Evolutionary conservation across 2,329 filamentous ascomycete species (phyloP), one percentile per base, ranked within the genome.

Genomic region (Fusarium sp.): DNA sequence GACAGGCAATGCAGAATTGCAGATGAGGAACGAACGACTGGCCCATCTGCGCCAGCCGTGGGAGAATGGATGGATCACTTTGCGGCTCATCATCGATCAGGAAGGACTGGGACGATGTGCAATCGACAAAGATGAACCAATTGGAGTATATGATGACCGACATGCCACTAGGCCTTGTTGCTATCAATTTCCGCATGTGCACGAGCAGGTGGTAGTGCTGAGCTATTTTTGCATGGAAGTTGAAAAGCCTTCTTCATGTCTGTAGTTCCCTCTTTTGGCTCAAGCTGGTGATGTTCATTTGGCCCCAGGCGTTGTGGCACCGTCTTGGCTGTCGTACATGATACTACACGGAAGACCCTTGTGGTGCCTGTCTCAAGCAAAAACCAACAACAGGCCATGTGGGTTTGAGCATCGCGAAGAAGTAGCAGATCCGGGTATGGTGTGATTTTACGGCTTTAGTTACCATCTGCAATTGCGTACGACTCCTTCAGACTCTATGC

Each of bases 171-270:
- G 62, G 69, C 60, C 67, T 71, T 66, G 57, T 73, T 58, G 65
- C 65, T 61, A 61, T 75, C 67, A 65, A 74, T 70, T 71, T 66
- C 68, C 63, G 66, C 55, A 72, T 58, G 65, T 52, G 62, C 49
- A 54, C 53, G 38, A 58, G 56, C 65, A 57, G 29, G 59, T 70
- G 54, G 64, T 38, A 36, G 41, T 41, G 65, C 65, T 76, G 75
- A 77, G 76, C 72, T 75, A 77, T 77, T 77, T 77, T 74, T 77
- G 53, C 54, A 68, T 60, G 65, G 69, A 52, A 53, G 44, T 60
- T 52, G 63, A 68, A 65, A 41, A 71, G 59, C 55, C 64, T 75
- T 65, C 61, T 68, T 68, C 62, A 53, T 65, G 56, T 66, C 59
- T 42, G 50, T 57, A 54, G 74, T 74, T 68, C 68, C 65, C 65